phyloP scores from a whole-genome alignment of 352 stramenopile genomes.

The Phytophthora podocarpi region DNA sequence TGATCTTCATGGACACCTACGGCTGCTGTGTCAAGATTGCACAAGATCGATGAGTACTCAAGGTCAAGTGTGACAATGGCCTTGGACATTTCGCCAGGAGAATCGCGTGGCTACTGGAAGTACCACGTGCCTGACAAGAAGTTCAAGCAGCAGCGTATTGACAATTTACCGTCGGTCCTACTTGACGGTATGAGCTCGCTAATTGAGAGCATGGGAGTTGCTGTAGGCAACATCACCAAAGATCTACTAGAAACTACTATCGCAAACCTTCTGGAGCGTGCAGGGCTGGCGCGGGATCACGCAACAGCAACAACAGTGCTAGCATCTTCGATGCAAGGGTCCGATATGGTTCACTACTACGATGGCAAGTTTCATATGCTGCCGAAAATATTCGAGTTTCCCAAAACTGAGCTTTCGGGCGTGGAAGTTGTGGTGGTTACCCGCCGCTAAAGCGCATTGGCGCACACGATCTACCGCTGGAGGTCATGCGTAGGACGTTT shows the following conservation, averaged over 20 bases:
- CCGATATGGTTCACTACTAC: constrained; percentile 2
- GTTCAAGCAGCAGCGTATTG: constrained; percentile 31
- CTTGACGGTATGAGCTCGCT: background rate
- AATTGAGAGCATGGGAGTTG: constrained; percentile 2
- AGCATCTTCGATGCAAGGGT: background rate
- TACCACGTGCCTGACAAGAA: constrained; percentile 14
- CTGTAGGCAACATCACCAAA: constrained; percentile 9
- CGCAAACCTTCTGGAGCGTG: background rate
- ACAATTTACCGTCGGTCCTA: constrained; percentile 13
- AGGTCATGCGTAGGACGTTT: too few species aligned
- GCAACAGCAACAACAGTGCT: background rate
- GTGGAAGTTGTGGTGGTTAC: constrained; percentile 6
- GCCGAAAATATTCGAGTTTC: constrained; percentile 3
- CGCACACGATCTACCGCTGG: too few species aligned
- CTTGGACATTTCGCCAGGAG: constrained; percentile 17
- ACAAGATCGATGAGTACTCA: background rate
- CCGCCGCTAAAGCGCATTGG: too few species aligned
- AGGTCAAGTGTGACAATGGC: background rate
- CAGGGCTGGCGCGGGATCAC: background rate
- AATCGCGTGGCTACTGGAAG: constrained; percentile 22
- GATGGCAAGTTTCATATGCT: constrained; percentile 13
- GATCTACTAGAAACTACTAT: constrained; percentile 2
- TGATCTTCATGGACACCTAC: constrained; percentile 4
- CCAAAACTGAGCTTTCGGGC: background rate
- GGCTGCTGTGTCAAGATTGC: background rate